Base-by-base conservation (phyloP, 257 asterid species). In the Fraxinus pennsylvanica region DNA sequence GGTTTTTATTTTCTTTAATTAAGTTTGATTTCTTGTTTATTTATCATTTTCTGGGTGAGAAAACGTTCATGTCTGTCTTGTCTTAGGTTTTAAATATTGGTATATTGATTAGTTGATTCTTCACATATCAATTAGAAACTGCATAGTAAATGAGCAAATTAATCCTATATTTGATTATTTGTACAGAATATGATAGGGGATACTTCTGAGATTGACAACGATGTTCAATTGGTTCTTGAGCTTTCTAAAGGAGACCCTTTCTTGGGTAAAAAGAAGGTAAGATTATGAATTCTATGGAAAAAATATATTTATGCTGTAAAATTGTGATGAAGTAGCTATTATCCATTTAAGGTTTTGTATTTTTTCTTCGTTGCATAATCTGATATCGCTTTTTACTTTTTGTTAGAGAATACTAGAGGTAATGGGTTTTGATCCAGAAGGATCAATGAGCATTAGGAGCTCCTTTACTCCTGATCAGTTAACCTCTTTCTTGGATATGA, bases 201-300 rank as follows among this genome's bases (percentile, higher is more conserved):
- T 67, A 72, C 74, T 78, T 41, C 41, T 5, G 87, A 75, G 84
- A 81, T 61, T 66, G 85, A 77, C 41, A 91, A 79, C 50, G 90
- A 79, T 76, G 71, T 89, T 76, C 75, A 61, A 59, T 39, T 94
- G 87, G 84, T 71, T 85, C 85, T 90, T 66, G 91, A 84, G 88
- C 85, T 94, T 73, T 69, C 89, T 14, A 88, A 90, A 81, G 81
- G 81, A 65, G 98, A 90, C 72, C 88, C 86, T 80, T 86, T 90
- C 14, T 86, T 87, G 67, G 84, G 77, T 69, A 91, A 82, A 75
- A 92, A 90, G 87, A 90, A 86, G 97, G 97, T 91, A 75, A n/a
- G 77, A 19, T 43, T 54, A 21, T 22, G 21, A 43, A 67, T 73
- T 75, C 8, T 22, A 30, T n/a, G 12, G 59, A 63, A 71, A 76